These are phyloP conservation scores for Penicillium sp. DNA, from an alignment of 2,329 filamentous ascomycete species.

Conservation along the genomic window DNA sequence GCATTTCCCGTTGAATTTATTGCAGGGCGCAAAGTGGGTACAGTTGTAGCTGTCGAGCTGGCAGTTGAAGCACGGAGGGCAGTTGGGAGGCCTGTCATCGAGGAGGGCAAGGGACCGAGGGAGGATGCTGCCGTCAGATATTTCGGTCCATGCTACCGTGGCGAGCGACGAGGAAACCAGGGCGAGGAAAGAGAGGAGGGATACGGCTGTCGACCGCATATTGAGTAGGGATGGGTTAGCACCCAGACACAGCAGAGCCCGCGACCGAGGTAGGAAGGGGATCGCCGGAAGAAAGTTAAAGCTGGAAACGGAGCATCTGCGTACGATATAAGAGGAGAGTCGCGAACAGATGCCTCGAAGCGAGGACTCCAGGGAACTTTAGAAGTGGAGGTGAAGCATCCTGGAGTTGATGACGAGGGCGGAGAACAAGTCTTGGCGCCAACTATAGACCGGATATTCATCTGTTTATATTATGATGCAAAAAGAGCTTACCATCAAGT, in stretches of 20 bases:
- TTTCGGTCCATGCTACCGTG: slow-evolving; percentile 44
- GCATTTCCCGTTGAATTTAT: slow-evolving; percentile 86
- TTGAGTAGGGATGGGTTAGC: slow-evolving; percentile 12
- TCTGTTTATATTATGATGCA: no score
- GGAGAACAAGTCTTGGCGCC: slow-evolving; percentile 25
- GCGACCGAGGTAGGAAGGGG: slow-evolving; percentile 5
- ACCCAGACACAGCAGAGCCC: slow-evolving; percentile 2
- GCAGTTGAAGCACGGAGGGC: slow-evolving; percentile 79
- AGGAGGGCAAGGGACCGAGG: slow-evolving; percentile 65
- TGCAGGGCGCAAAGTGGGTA: slow-evolving; percentile 84
- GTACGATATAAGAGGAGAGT: not conserved
- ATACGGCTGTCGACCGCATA: slow-evolving; percentile 25
- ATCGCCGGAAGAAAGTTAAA: slow-evolving; percentile 5
- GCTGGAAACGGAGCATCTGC: not conserved
- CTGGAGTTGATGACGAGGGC: slow-evolving; percentile 29
- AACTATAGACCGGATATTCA: no score
- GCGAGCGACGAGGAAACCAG: slow-evolving; percentile 24
- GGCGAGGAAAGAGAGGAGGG: slow-evolving; percentile 23
- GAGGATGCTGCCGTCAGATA: slow-evolving; percentile 56
- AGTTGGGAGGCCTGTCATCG: slow-evolving; percentile 60
- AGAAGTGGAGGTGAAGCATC: slow-evolving; percentile 18
- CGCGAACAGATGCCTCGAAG: slow-evolving; percentile 3
- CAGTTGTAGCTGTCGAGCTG: slow-evolving; percentile 88
- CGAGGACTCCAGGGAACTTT: slow-evolving; percentile 11
- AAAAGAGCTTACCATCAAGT: no score